Base-by-base conservation (phyloP, 345 rosid genomes). In the Streptanthus diversifolius region DNA sequence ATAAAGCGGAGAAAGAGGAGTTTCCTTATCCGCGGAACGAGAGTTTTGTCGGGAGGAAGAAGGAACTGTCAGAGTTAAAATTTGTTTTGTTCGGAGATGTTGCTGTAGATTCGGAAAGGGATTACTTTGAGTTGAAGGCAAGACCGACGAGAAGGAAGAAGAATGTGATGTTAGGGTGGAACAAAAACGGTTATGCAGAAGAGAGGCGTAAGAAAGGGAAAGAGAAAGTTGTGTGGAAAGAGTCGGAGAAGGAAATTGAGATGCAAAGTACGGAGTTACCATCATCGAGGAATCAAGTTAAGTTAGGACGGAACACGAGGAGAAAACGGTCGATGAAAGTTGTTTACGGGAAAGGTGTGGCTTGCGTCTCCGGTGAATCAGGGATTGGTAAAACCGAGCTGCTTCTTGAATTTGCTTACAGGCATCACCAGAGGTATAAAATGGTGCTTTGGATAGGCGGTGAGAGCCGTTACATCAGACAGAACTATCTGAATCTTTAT, bases 361-460 rank as follows among this genome's bases (percentile, higher is more conserved):
- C 98, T 33, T 90, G 98, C 24, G 84, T 95, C 13, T 82, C 97
- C 0, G 99, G 99, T 27, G 97, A 91, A 24, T 86, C 91, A 0
- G 99, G 99, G 59, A 91, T 95, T 2, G 99, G 99, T 24, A 95
- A 95, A 61, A 95, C 99, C 0, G 98, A 95, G 81, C 92, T 95
- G 81, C 97, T 91, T 82, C 88, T 95, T 36, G 99, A 95, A 69
- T 91, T 85, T 71, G 97, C 91, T 12, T 87, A 95, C 73, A 61
- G 87, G 82, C 83, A 88, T 77, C 92, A 90, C 77, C 98, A 88
- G 78, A 86, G 89, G 77, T 95, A 95, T 81, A 95, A 95, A 82
- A 87, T 90, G 98, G 87, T 95, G 67, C 74, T 95, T 37, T 95
- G 99, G 99, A 80, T 95, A 51, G 93, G 97, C 8, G 99, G 99